These are phyloP conservation scores for Schrenkiella parvula DNA, from an alignment of 345 rosid genomes.

Conservation along the genomic window DNA sequence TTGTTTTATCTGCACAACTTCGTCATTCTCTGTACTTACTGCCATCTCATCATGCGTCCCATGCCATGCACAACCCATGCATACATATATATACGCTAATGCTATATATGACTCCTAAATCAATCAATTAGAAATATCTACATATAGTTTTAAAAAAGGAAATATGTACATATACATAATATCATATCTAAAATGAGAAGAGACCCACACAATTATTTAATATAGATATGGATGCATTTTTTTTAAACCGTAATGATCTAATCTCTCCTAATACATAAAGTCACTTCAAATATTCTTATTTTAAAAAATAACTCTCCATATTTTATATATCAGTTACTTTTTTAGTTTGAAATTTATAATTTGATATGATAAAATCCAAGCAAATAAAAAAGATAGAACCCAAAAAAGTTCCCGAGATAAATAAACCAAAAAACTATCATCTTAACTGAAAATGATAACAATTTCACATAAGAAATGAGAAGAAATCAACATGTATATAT, in stretches of 20 bases:
- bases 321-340: no score
- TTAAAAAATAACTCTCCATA: no score
- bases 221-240: neutral
- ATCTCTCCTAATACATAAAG: no score
- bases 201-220: neutral
- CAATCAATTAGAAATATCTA: neutral
- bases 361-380: neutral
- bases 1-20: neutral
- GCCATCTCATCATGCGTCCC: constrained; percentile 24
- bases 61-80: constrained; percentile 2
- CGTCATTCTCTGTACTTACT: constrained; percentile 19
- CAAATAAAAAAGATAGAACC: neutral
- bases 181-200: neutral
- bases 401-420: neutral
- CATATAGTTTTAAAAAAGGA: no score
- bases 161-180: neutral
- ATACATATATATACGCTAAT: neutral
- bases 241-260: no score
- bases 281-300: no score
- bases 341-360: no score
- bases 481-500: neutral
- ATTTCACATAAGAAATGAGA: neutral
- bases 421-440: neutral
- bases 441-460: neutral
- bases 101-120: neutral